Evolutionary conservation across 1,284 basidiomycete species (phyloP), one percentile per base, ranked within the genome.

Genomic region (Cutaneotrichosporon daszewskae): DNA sequence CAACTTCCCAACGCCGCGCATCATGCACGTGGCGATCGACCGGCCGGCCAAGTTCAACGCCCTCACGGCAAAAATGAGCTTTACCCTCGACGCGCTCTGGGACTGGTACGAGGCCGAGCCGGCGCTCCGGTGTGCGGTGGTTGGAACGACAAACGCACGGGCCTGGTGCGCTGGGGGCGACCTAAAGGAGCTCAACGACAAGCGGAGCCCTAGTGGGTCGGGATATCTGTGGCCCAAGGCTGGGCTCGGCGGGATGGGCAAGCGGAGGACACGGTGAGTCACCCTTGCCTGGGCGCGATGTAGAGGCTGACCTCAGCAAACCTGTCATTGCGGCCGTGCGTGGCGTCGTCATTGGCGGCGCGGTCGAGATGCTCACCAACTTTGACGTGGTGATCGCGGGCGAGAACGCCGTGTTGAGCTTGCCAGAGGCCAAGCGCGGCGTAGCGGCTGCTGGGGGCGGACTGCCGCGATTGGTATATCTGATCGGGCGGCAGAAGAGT

Each of bases 81-180:
- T 22, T 20, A 18, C 40, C 11, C 32, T 50, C 29, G 31, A 43
- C 33, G 31, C 17, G 2, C 11, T 50, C 8, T 46, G 43, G 43
- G 34, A 32, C 16, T 50, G 49, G 49, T 50, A 46, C 37, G 49
- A 50, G 44, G 13, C 18, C 17, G 49, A 50, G 49, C 40, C 43
- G 33, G n/a, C n/a, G 8, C 32, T 50, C 20, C 40, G 44, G 2
- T 35, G 32, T 12, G 44, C 44, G 18, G 40, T 50, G n/a, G 32
- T 50, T 1, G 49, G 49, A 3, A 43, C 44, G 17, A 50, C 49
- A 20, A 43, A 12, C 14, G 23, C 7, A 5, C 23, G 33, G 13
- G 49, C 49, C 18, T 50, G 32, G 27, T 50, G 49, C 19, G 44
- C 49, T 1, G 49, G 49, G 4, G 49, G 44, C 8, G 49, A 50